Evolutionary conservation across 1,284 basidiomycete species (phyloP).

Genomic region (Naganishia liquefaciens): DNA sequence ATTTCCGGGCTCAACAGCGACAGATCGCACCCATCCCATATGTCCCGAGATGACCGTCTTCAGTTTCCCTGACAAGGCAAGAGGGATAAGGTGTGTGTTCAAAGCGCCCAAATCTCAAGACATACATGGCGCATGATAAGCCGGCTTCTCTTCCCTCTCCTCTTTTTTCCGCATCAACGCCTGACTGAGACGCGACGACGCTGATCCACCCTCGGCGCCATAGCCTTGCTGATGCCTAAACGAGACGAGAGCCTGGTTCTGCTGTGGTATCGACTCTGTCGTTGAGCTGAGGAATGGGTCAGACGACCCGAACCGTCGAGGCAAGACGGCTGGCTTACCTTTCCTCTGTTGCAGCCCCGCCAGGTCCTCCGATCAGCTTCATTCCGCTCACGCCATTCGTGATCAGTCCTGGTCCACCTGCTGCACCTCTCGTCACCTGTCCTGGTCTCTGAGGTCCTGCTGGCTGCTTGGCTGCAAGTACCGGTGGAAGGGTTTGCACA

Average conservation of each 20-base stretch:
- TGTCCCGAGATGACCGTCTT: slow-evolving; percentile 96
- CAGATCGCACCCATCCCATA: slow-evolving; percentile 95
- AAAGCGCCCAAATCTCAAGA: neutral
- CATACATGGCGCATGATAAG: slow-evolving; percentile 79
- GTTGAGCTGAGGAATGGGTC: neutral
- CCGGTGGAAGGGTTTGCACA: slow-evolving; percentile 78
- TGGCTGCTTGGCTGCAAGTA: slow-evolving; percentile 73
- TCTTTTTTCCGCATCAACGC: slow-evolving; percentile 88
- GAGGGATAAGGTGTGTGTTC: no score
- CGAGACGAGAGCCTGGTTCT: slow-evolving; percentile 43
- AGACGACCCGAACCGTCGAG: neutral
- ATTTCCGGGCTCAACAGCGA: slow-evolving; percentile 95
- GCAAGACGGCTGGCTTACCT: neutral
- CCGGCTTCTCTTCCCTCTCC: slow-evolving; percentile 86
- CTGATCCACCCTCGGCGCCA: slow-evolving; percentile 51
- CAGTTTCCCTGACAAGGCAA: slow-evolving; percentile 71
- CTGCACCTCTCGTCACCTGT: slow-evolving; percentile 58
- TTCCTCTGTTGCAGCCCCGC: slow-evolving; percentile 1
- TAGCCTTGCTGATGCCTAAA: slow-evolving; percentile 55
- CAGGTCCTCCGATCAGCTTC: slow-evolving; percentile 33
- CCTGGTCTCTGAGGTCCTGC: slow-evolving; percentile 73
- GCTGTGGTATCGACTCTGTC: slow-evolving; percentile 22
- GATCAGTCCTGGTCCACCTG: slow-evolving; percentile 57
- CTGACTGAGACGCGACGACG: slow-evolving; percentile 62
- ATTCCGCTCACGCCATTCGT: slow-evolving; percentile 51